phyloP scores from a whole-genome alignment of 768 basidiomycete species.

The Exidia glandulosa region DNA sequence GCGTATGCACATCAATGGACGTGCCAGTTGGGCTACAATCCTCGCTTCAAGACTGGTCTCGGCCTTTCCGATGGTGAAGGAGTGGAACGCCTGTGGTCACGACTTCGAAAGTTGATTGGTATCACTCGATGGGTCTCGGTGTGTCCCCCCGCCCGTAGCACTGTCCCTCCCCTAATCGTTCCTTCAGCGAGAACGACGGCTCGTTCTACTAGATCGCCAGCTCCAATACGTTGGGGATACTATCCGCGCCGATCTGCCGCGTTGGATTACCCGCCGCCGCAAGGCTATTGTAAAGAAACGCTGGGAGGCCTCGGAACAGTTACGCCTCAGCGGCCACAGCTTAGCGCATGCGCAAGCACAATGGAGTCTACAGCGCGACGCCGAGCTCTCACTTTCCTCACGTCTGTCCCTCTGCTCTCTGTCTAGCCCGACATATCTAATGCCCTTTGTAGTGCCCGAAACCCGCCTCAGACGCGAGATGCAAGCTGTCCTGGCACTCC shows the following conservation, averaged over 20 bases:
- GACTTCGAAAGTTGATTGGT: constrained; percentile 21
- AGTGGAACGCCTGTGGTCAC: constrained; percentile 29
- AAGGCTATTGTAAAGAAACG: constrained; percentile 9
- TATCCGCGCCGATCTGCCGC: constrained; percentile 18
- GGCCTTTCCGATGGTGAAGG: constrained; percentile 19
- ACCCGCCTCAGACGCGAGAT: constrained; percentile 22
- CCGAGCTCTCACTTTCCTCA: too few species aligned
- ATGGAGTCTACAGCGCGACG: too few species aligned
- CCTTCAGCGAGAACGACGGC: constrained; percentile 14
- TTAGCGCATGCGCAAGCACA: too few species aligned
- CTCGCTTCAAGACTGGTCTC: constrained; percentile 18
- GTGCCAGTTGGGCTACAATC: constrained; percentile 8
- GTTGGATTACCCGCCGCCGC: constrained; percentile 20
- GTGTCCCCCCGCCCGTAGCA: neutral
- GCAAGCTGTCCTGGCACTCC: constrained; percentile 19
- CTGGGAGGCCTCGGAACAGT: too few species aligned
- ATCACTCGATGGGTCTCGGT: constrained; percentile 4
- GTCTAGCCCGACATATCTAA: neutral
- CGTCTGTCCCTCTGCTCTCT: too few species aligned
- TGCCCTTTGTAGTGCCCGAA: constrained; percentile 3
- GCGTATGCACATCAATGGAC: constrained; percentile 7
- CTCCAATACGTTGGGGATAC: constrained; percentile 15
- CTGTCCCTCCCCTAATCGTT: neutral
- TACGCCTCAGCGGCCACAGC: too few species aligned
- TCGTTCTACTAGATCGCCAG: constrained; percentile 27